Evolutionary conservation across 2,329 filamentous ascomycete species (phyloP).

Genomic region (Orbilia ellipsospora): DNA sequence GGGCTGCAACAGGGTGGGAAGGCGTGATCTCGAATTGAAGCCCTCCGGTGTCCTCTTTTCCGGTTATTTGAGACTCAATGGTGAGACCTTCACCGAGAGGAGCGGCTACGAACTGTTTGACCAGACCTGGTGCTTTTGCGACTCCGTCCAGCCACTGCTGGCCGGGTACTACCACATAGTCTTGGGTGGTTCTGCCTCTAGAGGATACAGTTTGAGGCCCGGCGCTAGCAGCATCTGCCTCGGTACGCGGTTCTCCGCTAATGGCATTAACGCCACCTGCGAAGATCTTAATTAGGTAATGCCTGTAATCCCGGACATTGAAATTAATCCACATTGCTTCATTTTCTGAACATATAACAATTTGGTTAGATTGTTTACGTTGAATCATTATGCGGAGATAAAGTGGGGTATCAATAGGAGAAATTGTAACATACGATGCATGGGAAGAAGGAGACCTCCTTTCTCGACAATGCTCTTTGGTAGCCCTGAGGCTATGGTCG

Average conservation of each 20-base stretch:
- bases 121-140: conserved; percentile 60
- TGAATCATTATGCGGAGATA: not conserved
- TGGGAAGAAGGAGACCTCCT: conserved; percentile 65
- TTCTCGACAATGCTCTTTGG: conserved; percentile 62
- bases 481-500: conserved; percentile 61
- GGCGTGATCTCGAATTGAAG: conserved; percentile 65
- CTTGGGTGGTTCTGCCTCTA: conserved; percentile 60
- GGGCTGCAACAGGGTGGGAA: not conserved
- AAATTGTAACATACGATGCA: conserved; percentile 60
- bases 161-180: conserved; percentile 64
- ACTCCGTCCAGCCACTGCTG: conserved; percentile 65
- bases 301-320: conserved; percentile 3
- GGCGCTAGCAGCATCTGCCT: not conserved
- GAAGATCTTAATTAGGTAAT: conserved; percentile 63
- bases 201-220: not conserved
- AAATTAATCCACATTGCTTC: conserved; percentile 65
- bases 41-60: conserved; percentile 63
- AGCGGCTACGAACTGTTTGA: conserved; percentile 67
- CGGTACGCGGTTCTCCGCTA: conserved; percentile 60
- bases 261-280: conserved; percentile 64
- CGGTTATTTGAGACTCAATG: conserved; percentile 65
- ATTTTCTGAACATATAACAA: conserved; percentile 56
- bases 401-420: not conserved
- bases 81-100: conserved; percentile 64
- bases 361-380: not conserved